These are phyloP conservation scores for Ensete glaucum DNA, from an alignment of 176 grass and related monocot species.

Conservation along the genomic window DNA sequence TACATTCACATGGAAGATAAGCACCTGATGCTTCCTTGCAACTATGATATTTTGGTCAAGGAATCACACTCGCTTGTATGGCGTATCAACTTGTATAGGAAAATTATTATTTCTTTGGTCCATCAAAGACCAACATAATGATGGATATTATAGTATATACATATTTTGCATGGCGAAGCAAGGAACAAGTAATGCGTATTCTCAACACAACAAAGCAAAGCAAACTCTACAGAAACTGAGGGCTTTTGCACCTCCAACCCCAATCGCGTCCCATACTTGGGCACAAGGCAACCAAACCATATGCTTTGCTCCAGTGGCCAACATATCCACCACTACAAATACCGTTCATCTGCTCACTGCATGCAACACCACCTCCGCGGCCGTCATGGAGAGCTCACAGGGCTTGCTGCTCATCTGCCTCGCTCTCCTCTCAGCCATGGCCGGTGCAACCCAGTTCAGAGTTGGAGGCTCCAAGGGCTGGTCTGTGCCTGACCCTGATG, in stretches of 20 bases:
- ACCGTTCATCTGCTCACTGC: not conserved
- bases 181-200: slow-evolving; percentile 9
- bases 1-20: too few relatives aligned
- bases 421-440: slow-evolving; percentile 9
- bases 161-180: not conserved
- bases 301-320: not conserved
- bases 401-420: slow-evolving; percentile 5
- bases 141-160: too few relatives aligned
- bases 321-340: not conserved
- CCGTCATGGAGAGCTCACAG: slow-evolving; percentile 24
- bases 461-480: slow-evolving; percentile 46
- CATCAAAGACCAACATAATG: too few relatives aligned
- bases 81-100: too few relatives aligned
- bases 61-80: too few relatives aligned
- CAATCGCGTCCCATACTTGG: not conserved
- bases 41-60: too few relatives aligned
- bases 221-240: not conserved
- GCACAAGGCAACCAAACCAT: not conserved
- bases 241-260: not conserved
- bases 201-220: slow-evolving; percentile 16
- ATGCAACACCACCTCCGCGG: not conserved
- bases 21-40: too few relatives aligned
- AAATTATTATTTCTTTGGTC: too few relatives aligned
- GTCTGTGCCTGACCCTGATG: slow-evolving; percentile 33
- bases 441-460: slow-evolving; percentile 43